Evolutionary conservation across 2,329 filamentous ascomycete species (phyloP), one percentile per base, ranked within the genome.

Genomic region (Beauveria asiatica): DNA sequence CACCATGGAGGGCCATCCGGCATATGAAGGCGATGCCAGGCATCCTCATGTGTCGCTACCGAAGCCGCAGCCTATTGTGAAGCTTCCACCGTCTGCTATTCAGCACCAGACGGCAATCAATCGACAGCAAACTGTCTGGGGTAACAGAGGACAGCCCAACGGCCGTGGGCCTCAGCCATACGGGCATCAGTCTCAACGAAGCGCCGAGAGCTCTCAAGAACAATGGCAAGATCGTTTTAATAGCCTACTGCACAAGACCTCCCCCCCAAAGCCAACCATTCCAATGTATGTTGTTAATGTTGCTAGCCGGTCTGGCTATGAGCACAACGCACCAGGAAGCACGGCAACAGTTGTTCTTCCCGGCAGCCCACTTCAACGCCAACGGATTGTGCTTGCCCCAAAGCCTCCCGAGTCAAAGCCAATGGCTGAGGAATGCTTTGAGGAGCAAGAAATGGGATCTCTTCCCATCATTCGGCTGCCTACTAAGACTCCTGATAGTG

Each of bases 211-310:
- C 8, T 70, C 72, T 62, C 66, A 75, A 63, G 68, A 69, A 57
- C 80, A 80, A 59, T 93, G 92, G 92, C 91, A 96, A 72, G 87
- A 89, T 67, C 86, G 86, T 67, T 92, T 97, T 71, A 92, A 96
- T 72, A 86, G 82, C 50, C 80, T 96, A 49, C 80, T 96, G 41
- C 83, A 85, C 65, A 92, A 88, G 69, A 79, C 84, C 8, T 74
- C 80, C 21, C 78, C 78, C 16, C 78, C 80, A 50, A 85, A 81
- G 67, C 78, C 81, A 25, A 56, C 45, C 61, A 78, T 88, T 60
- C 81, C 83, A 54, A 81, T 90, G 44, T 82, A 87, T 63, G 85
- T 86, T 53, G 82, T 85, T n/a, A 90, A 87, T 63, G 85, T 87
- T 53, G 82, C 86, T 23, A 90, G 85, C 65, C 87, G 86, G 70